Evolutionary conservation across 1,284 basidiomycete genomes (phyloP).

Genomic region (Sporisorium iseilematis-ciliati): DNA sequence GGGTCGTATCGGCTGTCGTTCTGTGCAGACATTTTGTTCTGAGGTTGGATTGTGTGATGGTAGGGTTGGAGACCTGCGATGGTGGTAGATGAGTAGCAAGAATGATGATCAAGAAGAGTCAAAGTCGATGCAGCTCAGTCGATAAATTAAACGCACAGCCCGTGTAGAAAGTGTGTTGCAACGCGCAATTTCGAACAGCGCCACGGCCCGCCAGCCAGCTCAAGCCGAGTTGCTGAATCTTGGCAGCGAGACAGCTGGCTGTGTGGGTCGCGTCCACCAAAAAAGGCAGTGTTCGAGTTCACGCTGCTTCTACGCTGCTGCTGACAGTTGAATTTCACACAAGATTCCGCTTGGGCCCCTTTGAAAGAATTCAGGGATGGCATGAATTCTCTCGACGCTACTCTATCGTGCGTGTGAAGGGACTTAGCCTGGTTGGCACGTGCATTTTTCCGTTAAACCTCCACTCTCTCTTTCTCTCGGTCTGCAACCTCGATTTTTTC

Average conservation of each 20-base stretch:
- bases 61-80: conserved; percentile 4
- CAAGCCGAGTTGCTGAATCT: background rate
- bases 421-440: conserved; percentile 18
- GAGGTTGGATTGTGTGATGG: background rate
- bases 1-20: conserved; percentile 65
- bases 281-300: conserved; percentile 1
- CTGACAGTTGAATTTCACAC: background rate
- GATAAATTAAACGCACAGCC: too few species aligned
- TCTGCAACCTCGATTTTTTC: background rate
- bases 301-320: conserved; percentile 3
- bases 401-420: conserved; percentile 11
- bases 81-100: conserved; percentile 10
- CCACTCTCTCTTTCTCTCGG: conserved; percentile 15
- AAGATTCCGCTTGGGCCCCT: background rate
- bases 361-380: background rate
- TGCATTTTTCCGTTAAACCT: conserved; percentile 27
- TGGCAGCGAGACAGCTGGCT: background rate
- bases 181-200: too few species aligned
- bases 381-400: background rate
- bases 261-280: conserved; percentile 1
- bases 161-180: too few species aligned
- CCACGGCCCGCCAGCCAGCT: background rate
- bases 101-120: too few species aligned
- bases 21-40: conserved; percentile 45
- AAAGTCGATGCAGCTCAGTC: too few species aligned